Evolutionary conservation across 441 rosid species (phyloP), one percentile per base, ranked within the genome.

Genomic region (Populus hybrid): DNA sequence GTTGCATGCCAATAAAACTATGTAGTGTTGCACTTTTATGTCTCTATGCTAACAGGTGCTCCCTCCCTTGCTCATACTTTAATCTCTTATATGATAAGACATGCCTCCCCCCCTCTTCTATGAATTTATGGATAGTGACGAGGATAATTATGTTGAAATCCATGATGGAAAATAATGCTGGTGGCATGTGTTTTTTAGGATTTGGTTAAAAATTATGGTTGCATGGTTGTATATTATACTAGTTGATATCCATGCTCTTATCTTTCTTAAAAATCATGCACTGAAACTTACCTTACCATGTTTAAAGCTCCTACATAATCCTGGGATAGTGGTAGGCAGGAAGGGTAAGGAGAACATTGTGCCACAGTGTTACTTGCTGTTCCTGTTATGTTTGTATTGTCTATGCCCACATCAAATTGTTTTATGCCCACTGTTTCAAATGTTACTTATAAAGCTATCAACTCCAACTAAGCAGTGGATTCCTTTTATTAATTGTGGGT

Each of bases 401-500:
- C 32, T 11, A 9, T 42, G 64, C 10, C 24, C 21, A 67, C 30
- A 34, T 59, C 28, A 8, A 59, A 57, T 59, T 72, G 26, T n/a
- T 32, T 9, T 10, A 6, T 32, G 14, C 18, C 26, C 11, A 0
- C 63, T 19, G 26, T 23, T 63, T 65, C 35, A 23, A 12, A 7
- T 24, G 3, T 38, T 24, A 67, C 7, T 50, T 28, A 12, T 16
- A 70, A 70, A 16, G 34, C 7, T 16, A 64, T 71, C 73, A 38
- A 40, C 75, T 69, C 40, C 42, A 73, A 74, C 79, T 79, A 68
- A 84, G 26, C 26, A 46, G 61, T 67, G 72, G 53, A 68, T 28
- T 69, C 57, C 57, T 46, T 46, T 72, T 73, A 35, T 73, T 73
- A 42, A 71, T 82, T 59, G 66, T 84, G 92, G 97, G 89, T 83